Base-by-base conservation (phyloP, 1,139 yeast species). In the Diutina sp. region DNA sequence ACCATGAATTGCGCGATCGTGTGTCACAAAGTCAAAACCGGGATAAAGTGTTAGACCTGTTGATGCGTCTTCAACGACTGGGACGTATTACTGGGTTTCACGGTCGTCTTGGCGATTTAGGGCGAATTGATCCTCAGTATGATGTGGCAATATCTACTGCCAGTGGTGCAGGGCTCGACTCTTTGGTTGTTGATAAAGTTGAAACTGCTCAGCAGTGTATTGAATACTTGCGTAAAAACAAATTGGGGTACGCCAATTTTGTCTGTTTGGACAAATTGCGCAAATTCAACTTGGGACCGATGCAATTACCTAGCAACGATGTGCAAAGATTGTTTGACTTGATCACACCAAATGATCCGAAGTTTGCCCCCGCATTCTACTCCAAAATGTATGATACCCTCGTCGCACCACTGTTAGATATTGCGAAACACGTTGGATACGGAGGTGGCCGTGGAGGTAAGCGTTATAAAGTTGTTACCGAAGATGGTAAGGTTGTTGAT, bases 91-190 rank as follows among this genome's bases (percentile, higher is more conserved):
- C 76, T 16, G 99, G 98, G 0, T 90, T 91, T 63, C 79, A 88
- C 66, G 99, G 98, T 0, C 76, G 97, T 58, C 72, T 95, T 21
- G 99, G 99, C 16, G 96, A 89, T 62, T 73, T 95, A 55, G 99
- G 97, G 16, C 78, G 81, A 1, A 93, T 93, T 61, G 97, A 90
- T 65, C 89, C 87, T 62, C 79, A 80, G 64, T 95, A 87, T 67
- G 99, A 95, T 69, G 80, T 90, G 56, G 99, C 99, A 0, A 83
- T 95, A 28, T 90, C 98, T 0, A 93, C 99, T 0, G 99, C 97
- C 0, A 28, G 51, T 29, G 90, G 95, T 63, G 91, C 96, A 1
- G 85, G 93, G 9, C 74, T 95, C 58, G 96, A 91, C 66, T 93
- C 95, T 57, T 83, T 90, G 77, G 98, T 95, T 21, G 98, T 95